phyloP scores from a whole-genome alignment of 2,329 filamentous ascomycete genomes.

The Exophiala sideris region DNA sequence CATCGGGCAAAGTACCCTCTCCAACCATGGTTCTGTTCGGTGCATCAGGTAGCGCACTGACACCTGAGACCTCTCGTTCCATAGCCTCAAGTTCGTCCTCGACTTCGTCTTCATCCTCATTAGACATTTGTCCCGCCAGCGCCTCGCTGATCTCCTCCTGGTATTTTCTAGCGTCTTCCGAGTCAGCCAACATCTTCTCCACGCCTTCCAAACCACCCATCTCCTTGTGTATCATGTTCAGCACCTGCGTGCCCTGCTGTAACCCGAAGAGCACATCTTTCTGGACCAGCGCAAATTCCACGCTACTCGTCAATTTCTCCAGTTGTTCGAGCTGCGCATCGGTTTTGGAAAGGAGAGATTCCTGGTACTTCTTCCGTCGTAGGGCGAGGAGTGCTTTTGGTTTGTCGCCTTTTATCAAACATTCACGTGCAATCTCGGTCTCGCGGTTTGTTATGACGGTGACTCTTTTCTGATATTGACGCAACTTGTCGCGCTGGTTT shows the following conservation, averaged over 20 bases:
- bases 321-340: conserved; percentile 92
- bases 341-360: conserved; percentile 81
- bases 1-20: conserved; percentile 36
- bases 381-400: conserved; percentile 79
- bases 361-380: conserved; percentile 94
- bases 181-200: conserved; percentile 92
- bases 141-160: conserved; percentile 95
- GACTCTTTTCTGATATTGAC: conserved; percentile 92
- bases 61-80: conserved; percentile 58
- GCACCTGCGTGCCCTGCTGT: conserved; percentile 83
- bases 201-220: conserved; percentile 94
- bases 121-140: conserved; percentile 81
- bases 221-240: conserved; percentile 88
- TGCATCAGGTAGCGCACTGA: conserved; percentile 35
- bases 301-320: conserved; percentile 79
- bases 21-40: conserved; percentile 27
- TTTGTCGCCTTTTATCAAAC: conserved; percentile 77
- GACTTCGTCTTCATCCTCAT: conserved; percentile 95
- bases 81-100: conserved; percentile 89
- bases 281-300: conserved; percentile 95
- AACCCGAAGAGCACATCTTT: conserved; percentile 93
- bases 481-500: conserved; percentile 92
- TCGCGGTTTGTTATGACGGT: conserved; percentile 80
- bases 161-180: conserved; percentile 84
- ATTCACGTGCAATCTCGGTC: conserved; percentile 78